phyloP scores from a whole-genome alignment of 1,284 basidiomycete species.

The Ustilago vetiveriae region DNA sequence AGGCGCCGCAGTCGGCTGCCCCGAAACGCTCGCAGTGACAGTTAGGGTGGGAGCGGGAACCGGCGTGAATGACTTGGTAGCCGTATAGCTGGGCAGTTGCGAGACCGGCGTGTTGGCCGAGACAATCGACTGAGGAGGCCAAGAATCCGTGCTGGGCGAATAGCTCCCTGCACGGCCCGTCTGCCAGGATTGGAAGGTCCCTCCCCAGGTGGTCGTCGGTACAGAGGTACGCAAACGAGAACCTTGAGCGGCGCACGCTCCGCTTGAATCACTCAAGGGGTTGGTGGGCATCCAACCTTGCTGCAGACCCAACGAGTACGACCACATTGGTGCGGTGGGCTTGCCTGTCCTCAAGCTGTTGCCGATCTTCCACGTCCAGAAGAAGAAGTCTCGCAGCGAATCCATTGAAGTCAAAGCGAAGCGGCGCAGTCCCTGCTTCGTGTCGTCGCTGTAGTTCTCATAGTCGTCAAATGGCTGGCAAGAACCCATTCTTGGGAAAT shows the following conservation, averaged over 20 bases:
- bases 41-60: conserved; percentile 39
- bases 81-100: conserved; percentile 47
- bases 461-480: conserved; percentile 56
- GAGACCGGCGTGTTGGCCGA: conserved; percentile 31
- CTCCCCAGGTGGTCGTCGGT: conserved; percentile 32
- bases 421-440: conserved; percentile 30
- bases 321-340: conserved; percentile 60
- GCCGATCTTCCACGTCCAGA: conserved; percentile 81
- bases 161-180: conserved; percentile 47
- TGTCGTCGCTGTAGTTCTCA: conserved; percentile 38
- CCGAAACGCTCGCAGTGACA: conserved; percentile 23
- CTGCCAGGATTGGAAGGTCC: conserved; percentile 43
- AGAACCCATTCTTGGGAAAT: conserved; percentile 40
- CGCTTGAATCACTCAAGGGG: conserved; percentile 27
- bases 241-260: conserved; percentile 34
- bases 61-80: conserved; percentile 31
- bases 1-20: conserved; percentile 28
- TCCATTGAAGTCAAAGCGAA: conserved; percentile 54
- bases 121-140: conserved; percentile 46
- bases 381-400: conserved; percentile 68
- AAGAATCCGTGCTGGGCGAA: conserved; percentile 33
- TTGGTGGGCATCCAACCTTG: conserved; percentile 61
- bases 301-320: conserved; percentile 62
- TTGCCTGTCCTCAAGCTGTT: conserved; percentile 42
- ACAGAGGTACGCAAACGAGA: conserved; percentile 12